These are phyloP conservation scores for Aspergillus arachidicola DNA, from an alignment of 2,329 filamentous ascomycete genomes.

Conservation along the genomic window DNA sequence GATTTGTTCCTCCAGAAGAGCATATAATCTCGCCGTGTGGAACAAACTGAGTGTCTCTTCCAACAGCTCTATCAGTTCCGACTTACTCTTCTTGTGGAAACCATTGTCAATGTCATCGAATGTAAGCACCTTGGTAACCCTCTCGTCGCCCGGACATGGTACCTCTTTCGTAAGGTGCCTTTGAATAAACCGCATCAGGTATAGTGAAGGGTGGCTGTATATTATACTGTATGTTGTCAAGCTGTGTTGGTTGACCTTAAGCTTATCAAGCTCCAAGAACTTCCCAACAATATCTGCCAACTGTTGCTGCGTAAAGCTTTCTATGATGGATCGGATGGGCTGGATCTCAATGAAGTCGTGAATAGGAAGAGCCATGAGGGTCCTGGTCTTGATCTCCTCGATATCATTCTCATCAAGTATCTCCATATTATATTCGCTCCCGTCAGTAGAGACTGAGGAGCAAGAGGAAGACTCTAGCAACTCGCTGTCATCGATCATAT, in stretches of 20 bases:
- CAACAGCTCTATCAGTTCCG: not conserved
- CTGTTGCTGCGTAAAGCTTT: not conserved
- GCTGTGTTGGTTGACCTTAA: not conserved
- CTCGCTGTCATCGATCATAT: not conserved
- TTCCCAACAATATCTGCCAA: not conserved
- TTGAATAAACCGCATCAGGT: not conserved
- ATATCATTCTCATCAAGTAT: not conserved
- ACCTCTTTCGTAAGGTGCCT: not conserved
- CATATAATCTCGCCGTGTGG: not conserved
- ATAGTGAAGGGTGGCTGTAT: not conserved
- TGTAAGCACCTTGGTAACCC: not conserved
- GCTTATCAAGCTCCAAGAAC: not conserved
- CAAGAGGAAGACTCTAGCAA: not conserved
- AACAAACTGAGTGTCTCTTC: not conserved
- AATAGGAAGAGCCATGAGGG: not conserved
- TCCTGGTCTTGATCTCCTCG: not conserved
- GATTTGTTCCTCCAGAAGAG: not conserved
- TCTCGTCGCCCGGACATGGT: not conserved
- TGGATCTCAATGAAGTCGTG: not conserved
- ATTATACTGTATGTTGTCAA: not conserved
- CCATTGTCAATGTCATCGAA: not conserved
- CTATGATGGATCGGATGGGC: not conserved
- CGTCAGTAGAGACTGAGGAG: not conserved
- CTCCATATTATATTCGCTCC: not conserved
- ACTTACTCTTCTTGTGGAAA: not conserved